Base-by-base conservation (phyloP, 2,329 filamentous ascomycete species). In the Hypoxylon sp. region DNA sequence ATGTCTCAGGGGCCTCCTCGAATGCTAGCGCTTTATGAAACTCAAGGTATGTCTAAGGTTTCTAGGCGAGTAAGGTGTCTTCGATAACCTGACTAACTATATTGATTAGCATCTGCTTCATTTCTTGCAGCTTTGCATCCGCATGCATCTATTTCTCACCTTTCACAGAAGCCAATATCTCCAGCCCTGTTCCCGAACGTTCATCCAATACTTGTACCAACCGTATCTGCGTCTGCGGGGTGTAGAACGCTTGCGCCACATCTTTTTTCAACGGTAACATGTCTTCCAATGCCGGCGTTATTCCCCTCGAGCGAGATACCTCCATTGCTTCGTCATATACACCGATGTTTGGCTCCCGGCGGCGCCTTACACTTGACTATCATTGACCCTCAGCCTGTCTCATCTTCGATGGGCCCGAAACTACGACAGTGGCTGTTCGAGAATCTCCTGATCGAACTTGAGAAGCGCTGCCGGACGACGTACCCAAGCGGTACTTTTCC, bases 361-460 rank as follows among this genome's bases (percentile, higher is more conserved):
- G 84, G 86, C 1, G 71, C 74, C 13, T 67, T 89, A 8, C 78
- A 86, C 51, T 68, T 89, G 11, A 78, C 79, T 0, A 69, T 89
- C 12, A 80, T 89, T 56, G 83, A 89, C 49, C 83, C 86, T 0
- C 71, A 80, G 5, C 87, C 87, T 0, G 72, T 79, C 0, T 70
- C 78, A 3, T 69, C 74, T 1, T 83, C 79, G 0, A 72, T 83
- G 16, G 87, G 86, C 0, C 82, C 81, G 0, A 70, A 72, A 1
- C 70, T 89, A 63, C 74, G 79, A 25, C 67, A 72, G 1, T 89
- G 86, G 86, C 71, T 89, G 2, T 81, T 87, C 31, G 75, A 80
- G 3, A 74, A 87, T 41, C 72, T 89, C 0, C 66, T 86, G 2
- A 66, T 80, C 5, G 85, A 84, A 48, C 69, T 89, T 0, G 81